phyloP scores from a whole-genome alignment of 2,329 filamentous ascomycete genomes.

The Pyricularia sp. region DNA sequence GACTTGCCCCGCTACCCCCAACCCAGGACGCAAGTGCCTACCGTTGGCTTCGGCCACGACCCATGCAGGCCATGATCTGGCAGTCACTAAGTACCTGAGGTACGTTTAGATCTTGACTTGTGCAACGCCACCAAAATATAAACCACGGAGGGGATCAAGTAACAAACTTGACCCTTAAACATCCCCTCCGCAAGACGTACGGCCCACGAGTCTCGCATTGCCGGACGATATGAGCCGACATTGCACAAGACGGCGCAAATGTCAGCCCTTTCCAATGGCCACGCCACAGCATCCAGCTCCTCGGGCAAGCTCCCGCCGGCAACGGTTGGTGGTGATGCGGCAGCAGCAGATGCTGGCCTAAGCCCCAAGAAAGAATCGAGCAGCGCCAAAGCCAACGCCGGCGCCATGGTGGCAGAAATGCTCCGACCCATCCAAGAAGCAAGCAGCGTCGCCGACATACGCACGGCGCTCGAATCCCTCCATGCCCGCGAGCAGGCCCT shows the following conservation, averaged over 20 bases:
- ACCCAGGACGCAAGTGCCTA: neutral
- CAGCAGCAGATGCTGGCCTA: constrained; percentile 7
- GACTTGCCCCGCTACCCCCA: neutral
- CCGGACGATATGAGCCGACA: constrained; percentile 29
- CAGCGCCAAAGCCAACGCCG: constrained; percentile 6
- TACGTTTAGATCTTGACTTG: neutral
- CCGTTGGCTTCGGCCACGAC: neutral
- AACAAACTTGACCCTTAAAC: neutral
- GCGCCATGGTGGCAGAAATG: constrained; percentile 8
- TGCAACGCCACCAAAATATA: neutral
- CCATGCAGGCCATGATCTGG: neutral
- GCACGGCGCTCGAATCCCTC: constrained; percentile 60
- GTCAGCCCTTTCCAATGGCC: constrained; percentile 34
- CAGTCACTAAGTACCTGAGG: neutral
- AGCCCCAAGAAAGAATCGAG: constrained; percentile 7
- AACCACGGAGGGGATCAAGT: constrained; percentile 9
- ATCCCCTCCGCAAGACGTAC: neutral
- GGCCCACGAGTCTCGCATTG: constrained; percentile 3
- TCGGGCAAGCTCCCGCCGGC: constrained; percentile 5
- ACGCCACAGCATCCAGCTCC: constrained; percentile 12
- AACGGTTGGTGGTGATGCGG: neutral
- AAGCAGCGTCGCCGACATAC: constrained; percentile 65
- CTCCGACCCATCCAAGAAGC: constrained; percentile 49
- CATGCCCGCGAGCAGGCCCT: constrained; percentile 64
- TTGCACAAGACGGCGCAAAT: constrained; percentile 27